Base-by-base conservation (phyloP, 441 rosid species). In the Flueggea neowawraea region DNA sequence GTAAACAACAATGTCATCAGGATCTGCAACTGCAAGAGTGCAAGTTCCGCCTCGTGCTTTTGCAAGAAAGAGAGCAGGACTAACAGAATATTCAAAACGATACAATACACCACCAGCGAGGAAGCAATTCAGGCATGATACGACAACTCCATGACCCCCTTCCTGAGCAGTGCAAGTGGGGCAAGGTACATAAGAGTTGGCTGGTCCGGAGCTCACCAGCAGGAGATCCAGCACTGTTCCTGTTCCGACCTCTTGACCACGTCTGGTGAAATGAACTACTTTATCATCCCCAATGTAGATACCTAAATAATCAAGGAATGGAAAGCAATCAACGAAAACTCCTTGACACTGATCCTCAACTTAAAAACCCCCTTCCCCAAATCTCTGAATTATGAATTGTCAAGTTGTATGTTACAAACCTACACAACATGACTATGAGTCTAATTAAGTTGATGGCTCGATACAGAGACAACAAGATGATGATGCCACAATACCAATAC, bases 1-100 rank as follows among this genome's bases (percentile, higher is more conserved):
- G 65, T 87, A 86, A 50, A 87, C 78, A 14, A 81, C 85, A 1
- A 69, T 4, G 1, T 79, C 90, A 33, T 72, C 31, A 1, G 77
- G 78, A 67, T 88, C 97, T 0, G 97, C 57, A 43, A 71, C 84
- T 0, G 95, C 95, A 13, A 83, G 95, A 4, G 97, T 87, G 69
- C 98, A 94, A 45, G 98, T 90, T 57, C 98, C 98, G 6, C 95
- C 97, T 0, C 98, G 87, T 14, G 90, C 95, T 76, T 89, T 88
- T 9, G 95, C 90, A 0, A 94, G 81, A 67, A 90, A 94, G 70
- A 80, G 84, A 63, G 95, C 89, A 0, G 91, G 86, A 50, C 55
- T 80, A 54, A 91, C 98, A 0, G 87, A 82, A 68, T 94, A 94
- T 78, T 83, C 81, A 14, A 88, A 94, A 10, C 89, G 86, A 36